These are phyloP conservation scores for Fusarium odoratissimum DNA, from an alignment of 2,329 filamentous ascomycete species.

Conservation along the genomic window DNA sequence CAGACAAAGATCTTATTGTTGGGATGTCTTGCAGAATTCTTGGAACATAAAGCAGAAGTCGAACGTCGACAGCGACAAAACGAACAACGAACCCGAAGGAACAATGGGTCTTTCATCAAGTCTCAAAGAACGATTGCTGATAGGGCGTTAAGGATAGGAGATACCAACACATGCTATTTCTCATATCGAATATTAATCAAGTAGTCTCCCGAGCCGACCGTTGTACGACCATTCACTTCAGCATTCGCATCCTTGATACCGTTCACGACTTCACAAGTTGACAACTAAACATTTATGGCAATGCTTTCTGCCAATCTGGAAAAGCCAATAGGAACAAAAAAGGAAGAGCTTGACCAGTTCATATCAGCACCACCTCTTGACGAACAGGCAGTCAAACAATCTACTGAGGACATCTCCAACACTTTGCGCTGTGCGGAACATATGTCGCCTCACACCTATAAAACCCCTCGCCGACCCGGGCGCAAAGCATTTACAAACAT, in stretches of 20 bases:
- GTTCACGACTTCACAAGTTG: not conserved
- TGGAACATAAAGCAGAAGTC: not conserved
- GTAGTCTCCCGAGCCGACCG: not conserved
- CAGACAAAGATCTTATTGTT: constrained; percentile 11
- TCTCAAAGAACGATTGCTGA: constrained; percentile 5
- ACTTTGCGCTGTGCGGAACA: not conserved
- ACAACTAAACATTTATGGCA: not conserved
- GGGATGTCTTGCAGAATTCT: not conserved
- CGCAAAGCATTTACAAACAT: not conserved
- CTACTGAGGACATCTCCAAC: not conserved
- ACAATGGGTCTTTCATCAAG: not conserved
- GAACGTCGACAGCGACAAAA: not conserved
- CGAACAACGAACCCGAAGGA: constrained; percentile 2
- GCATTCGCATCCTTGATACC: not conserved
- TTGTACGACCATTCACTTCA: not conserved
- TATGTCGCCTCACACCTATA: constrained; percentile 4
- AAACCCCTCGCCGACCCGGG: not conserved
- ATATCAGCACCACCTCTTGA: not conserved
- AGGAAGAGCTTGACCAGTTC: not conserved
- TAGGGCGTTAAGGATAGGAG: constrained; percentile 5
- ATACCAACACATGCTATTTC: not conserved
- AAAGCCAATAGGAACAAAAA: not conserved
- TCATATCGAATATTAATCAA: constrained; percentile 10
- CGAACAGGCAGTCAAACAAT: not conserved
- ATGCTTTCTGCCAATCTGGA: not conserved